These are phyloP conservation scores for Filobasidium uniguttulatum DNA, from an alignment of 1,284 basidiomycete species.

Conservation along the genomic window DNA sequence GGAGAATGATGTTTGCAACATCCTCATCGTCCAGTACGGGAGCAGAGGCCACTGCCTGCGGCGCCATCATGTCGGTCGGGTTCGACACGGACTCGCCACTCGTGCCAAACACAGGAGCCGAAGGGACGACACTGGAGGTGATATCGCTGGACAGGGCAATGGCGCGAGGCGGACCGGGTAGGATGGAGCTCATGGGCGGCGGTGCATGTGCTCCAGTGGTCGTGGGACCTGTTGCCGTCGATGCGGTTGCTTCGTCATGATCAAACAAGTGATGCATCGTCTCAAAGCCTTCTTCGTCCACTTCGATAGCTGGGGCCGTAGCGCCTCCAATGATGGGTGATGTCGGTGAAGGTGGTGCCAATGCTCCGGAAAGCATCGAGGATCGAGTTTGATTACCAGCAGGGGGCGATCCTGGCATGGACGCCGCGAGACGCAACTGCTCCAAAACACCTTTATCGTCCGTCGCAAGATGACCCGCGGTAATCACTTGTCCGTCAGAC, in stretches of 20 bases:
- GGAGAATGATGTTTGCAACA: background rate
- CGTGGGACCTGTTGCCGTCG: background rate
- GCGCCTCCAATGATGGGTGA: background rate
- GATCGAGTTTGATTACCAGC: background rate
- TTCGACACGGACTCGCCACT: too few species aligned
- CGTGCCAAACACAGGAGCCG: too few species aligned
- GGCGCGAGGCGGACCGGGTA: too few species aligned
- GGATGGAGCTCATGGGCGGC: too few species aligned
- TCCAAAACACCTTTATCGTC: conserved; percentile 35
- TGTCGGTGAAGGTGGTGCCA: background rate
- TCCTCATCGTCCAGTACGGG: background rate
- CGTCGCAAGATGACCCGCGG: conserved; percentile 30
- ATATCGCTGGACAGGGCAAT: background rate
- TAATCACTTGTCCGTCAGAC: background rate
- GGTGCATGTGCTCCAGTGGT: background rate
- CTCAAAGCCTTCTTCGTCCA: conserved; percentile 35
- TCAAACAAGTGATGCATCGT: too few species aligned
- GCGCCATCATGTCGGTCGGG: background rate
- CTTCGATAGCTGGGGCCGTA: conserved; percentile 28
- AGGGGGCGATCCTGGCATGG: conserved; percentile 19
- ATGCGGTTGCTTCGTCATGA: conserved; percentile 3
- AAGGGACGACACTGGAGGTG: background rate
- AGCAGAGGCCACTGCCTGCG: background rate
- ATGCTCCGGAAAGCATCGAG: background rate
- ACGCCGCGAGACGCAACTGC: conserved; percentile 27